Evolutionary conservation across 164 flowering plant genomes (phyloP), one percentile per base, ranked within the genome.

Genomic region (Euptelea pleiosperma): DNA sequence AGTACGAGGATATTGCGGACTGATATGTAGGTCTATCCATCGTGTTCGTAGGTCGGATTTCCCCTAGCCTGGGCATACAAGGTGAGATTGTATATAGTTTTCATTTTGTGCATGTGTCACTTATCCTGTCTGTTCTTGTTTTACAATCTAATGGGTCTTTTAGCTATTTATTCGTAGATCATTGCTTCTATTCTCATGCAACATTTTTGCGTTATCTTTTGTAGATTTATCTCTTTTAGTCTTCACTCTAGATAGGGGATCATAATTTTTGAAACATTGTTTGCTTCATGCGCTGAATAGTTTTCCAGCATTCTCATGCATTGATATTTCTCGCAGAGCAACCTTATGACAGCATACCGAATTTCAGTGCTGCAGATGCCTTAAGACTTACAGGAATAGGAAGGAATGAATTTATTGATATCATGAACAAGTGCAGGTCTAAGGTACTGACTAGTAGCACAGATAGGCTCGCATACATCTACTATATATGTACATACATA

Each of bases 341-440:
- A 82, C 99, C 99, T 44, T 93, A 93, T 70, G 99, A 90, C 71
- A 93, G 99, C 79, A 93, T 93, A 48, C 99, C 99, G 16, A 93
- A 93, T 73, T 93, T 93, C 68, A 93, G 95, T 73, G 99, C 99
- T 37, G 99, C 97, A 16, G 99, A 93, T 81, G 92, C 95, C 31
- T 76, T 90, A 67, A 80, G 99, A 54, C 83, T 93, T 29, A 90
- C 97, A 35, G 99, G 99, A 56, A 80, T 90, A 34, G 99, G 99
- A 63, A 83, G 99, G 70, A 93, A 93, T 70, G 99, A 93, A 67
- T 93, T 88, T 67, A 93, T 93, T 69, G 99, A 93, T 72, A 88
- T 93, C 66, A 93, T 93, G 99, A 93, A 93, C 79, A 93, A 93
- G 64, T 93, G 99, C 80, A 88, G 91, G 76, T 93, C 99, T 67